These are phyloP conservation scores for Salvia hispanica DNA, from an alignment of 257 asterid genomes.

Conservation along the genomic window DNA sequence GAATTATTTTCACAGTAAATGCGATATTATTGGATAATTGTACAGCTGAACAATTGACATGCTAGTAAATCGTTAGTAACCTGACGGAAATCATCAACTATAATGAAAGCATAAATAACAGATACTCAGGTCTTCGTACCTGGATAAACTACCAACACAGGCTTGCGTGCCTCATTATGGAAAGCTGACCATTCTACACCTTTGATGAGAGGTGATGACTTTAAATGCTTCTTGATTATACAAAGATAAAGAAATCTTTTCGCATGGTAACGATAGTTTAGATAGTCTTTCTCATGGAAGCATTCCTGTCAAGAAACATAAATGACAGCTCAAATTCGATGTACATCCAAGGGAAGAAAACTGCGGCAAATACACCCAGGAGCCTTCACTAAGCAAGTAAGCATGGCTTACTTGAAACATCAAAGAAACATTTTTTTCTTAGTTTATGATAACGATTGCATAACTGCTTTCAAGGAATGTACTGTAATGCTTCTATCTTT, in stretches of 20 bases:
- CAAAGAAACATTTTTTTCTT: too few species aligned
- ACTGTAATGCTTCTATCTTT: background rate
- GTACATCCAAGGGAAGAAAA: too few species aligned
- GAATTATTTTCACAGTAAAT: constrained; percentile 76
- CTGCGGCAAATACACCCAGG: too few species aligned
- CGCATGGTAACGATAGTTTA: constrained; percentile 91
- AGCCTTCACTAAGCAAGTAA: too few species aligned
- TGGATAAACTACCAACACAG: constrained; percentile 75
- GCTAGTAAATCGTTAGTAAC: constrained; percentile 21
- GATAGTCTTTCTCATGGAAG: constrained; percentile 90
- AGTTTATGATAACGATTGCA: background rate
- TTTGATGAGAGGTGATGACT: constrained; percentile 45
- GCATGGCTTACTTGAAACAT: too few species aligned
- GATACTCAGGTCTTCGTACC: constrained; percentile 43
- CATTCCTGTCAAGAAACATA: constrained; percentile 67
- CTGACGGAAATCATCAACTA: constrained; percentile 18
- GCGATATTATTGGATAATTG: constrained; percentile 47
- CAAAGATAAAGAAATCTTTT: constrained; percentile 91
- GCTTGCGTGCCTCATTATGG: constrained; percentile 95
- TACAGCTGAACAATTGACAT: constrained; percentile 47
- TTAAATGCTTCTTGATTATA: constrained; percentile 69
- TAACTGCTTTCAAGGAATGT: background rate
- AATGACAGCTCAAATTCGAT: too few species aligned
- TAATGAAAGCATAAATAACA: constrained; percentile 1
- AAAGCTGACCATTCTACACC: constrained; percentile 74